These are phyloP conservation scores for Lophiotrema nucula DNA, from an alignment of 495 filamentous ascomycete genomes.

Conservation along the genomic window DNA sequence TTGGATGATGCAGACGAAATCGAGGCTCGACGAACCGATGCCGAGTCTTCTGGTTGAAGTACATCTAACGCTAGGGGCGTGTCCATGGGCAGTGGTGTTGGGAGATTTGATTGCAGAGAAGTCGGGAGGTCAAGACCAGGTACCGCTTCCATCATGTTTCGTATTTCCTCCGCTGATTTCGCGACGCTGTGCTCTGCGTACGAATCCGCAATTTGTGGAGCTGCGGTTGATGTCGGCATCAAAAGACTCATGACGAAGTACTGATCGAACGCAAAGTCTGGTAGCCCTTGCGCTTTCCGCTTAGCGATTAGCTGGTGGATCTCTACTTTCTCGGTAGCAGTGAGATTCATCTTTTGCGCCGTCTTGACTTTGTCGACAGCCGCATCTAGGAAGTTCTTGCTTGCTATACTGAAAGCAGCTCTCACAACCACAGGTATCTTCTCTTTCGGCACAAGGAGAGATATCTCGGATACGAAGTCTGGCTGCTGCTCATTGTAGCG, in stretches of 20 bases:
- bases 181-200: too few relatives aligned
- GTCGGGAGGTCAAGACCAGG: not conserved
- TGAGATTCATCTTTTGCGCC: not conserved
- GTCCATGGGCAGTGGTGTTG: not conserved
- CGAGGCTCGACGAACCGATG: not conserved
- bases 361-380: not conserved
- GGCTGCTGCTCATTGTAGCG: slow-evolving; percentile 4
- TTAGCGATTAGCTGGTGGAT: not conserved
- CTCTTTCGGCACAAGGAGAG: slow-evolving; percentile 4
- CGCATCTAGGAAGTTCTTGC: slow-evolving; percentile 8
- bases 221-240: not conserved
- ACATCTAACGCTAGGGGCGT: not conserved
- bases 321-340: slow-evolving; percentile 4
- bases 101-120: not conserved
- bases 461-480: not conserved
- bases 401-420: slow-evolving; percentile 17
- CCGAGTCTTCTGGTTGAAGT: too few relatives aligned
- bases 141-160: not conserved
- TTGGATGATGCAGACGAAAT: not conserved
- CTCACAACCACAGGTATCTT: not conserved
- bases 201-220: not conserved
- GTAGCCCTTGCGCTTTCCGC: not conserved
- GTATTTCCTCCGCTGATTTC: not conserved
- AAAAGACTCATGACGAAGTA: slow-evolving; percentile 15
- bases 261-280: slow-evolving; percentile 7